Conservation (phyloP, 163 green algal species). For the Prototheca stagnorum region DNA sequence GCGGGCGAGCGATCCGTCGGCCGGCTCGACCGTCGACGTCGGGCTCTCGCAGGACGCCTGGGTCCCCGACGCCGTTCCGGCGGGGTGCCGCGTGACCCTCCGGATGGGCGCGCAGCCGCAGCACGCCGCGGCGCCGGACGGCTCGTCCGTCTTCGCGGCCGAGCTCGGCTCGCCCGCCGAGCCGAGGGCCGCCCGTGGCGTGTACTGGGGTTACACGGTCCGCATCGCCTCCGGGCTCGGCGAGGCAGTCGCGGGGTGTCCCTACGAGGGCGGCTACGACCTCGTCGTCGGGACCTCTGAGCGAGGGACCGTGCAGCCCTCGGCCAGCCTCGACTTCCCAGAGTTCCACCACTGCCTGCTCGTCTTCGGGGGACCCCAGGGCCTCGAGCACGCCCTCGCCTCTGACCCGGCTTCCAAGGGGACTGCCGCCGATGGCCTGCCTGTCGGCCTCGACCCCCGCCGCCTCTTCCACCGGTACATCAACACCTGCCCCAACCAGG, state of each 20-base stretch:
- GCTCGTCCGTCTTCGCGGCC: slow-evolving; percentile 2
- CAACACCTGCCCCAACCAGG: slow-evolving; percentile 62
- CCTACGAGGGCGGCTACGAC: slow-evolving; percentile 65
- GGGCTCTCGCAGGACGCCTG: slow-evolving; percentile 38
- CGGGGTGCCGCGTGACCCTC: slow-evolving; percentile 34
- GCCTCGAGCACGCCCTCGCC: slow-evolving; percentile 41
- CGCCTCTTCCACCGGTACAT: slow-evolving; percentile 25
- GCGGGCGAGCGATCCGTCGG: slow-evolving; percentile 5
- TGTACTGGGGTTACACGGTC: slow-evolving; percentile 77
- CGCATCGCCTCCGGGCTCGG: slow-evolving; percentile 48
- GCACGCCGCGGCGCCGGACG: background rate
- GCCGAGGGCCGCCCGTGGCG: no score
- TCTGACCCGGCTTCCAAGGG: slow-evolving; percentile 7
- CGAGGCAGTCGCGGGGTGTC: slow-evolving; percentile 37
- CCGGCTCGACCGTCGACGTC: slow-evolving; percentile 48
- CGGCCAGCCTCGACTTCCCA: background rate
- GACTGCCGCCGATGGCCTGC: background rate
- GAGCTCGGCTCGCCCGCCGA: slow-evolving; percentile 20
- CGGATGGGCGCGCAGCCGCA: slow-evolving; percentile 23
- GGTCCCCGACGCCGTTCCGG: slow-evolving; percentile 14
- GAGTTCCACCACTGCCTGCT: slow-evolving; percentile 28
- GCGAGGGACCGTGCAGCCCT: slow-evolving; percentile 13
- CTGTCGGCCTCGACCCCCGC: no score
- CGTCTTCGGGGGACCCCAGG: slow-evolving; percentile 62
- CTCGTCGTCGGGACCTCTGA: slow-evolving; percentile 65